Percentiles rank a stretch among this genome's conserved stretches.
phyloP scores from a whole-genome alignment of 169 alveolate species.

The Eimeria necatrix region DNA sequence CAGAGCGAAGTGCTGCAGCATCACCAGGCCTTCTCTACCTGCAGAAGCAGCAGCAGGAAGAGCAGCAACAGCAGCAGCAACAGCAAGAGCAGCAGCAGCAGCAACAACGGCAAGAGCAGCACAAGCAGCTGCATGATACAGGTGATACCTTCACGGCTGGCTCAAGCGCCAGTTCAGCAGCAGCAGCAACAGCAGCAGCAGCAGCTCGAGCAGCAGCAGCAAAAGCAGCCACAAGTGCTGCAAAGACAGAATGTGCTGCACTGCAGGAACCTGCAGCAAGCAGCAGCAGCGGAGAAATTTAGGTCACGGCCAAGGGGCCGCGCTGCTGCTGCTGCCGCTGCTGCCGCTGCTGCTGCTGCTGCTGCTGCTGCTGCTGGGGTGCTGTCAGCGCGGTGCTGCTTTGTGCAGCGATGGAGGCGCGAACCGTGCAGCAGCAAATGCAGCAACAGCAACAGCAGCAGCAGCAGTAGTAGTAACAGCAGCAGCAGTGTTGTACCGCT shows the following conservation, averaged over 20 bases:
- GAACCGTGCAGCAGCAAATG: background rate
- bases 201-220: background rate
- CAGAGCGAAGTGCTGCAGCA: background rate
- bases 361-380: background rate
- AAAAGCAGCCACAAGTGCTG: background rate
- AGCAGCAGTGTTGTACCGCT: background rate
- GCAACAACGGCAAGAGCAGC: background rate
- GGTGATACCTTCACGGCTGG: too few relatives aligned
- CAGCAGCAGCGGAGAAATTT: background rate
- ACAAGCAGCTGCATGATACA: background rate
- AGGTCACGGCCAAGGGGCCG: background rate
- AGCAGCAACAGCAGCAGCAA: conserved; percentile 29
- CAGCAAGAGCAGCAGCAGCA: background rate
- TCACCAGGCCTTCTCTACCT: background rate
- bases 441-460: conserved; percentile 16
- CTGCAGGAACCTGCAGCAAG: background rate
- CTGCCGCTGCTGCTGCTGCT: background rate
- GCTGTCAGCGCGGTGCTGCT: too few relatives aligned
- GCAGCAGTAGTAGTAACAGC: background rate
- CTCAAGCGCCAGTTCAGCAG: background rate
- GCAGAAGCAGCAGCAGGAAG: background rate
- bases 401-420: too few relatives aligned
- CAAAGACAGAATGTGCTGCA: background rate
- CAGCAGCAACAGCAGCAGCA: background rate
- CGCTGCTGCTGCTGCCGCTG: background rate